phyloP scores from a whole-genome alignment of 2,329 filamentous ascomycete genomes.

The Penicillium decumbens region DNA sequence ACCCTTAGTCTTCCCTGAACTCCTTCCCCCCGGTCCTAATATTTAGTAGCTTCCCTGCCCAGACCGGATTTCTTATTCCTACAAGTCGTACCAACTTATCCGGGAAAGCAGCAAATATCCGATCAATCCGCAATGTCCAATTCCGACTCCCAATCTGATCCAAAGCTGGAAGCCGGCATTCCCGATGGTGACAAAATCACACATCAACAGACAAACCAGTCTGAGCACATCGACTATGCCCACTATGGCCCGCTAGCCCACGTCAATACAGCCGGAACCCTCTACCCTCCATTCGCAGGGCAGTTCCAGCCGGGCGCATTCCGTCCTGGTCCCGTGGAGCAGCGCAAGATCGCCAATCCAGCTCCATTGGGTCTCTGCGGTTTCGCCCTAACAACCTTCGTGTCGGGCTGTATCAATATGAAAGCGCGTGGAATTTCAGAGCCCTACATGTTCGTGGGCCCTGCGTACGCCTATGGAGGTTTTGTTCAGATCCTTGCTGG shows the following conservation, averaged over 20 bases:
- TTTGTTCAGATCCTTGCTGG: conserved; percentile 69
- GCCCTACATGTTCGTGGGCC: conserved; percentile 61
- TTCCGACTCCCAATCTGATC: neutral
- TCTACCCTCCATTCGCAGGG: conserved; percentile 58
- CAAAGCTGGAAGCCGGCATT: conserved; percentile 5
- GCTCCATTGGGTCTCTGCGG: conserved; percentile 66
- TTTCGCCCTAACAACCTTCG: conserved; percentile 72
- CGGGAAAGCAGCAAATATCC: neutral
- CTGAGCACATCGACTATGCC: neutral
- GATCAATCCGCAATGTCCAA: neutral
- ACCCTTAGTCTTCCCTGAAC: neutral
- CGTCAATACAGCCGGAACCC: conserved; percentile 33
- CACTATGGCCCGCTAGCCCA: conserved; percentile 44
- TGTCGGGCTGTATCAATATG: conserved; percentile 66
- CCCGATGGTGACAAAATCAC: neutral
- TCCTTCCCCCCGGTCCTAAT: neutral
- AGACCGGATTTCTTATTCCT: neutral
- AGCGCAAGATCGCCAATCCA: conserved; percentile 67
- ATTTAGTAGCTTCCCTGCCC: neutral
- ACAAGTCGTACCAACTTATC: neutral
- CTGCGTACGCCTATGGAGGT: conserved; percentile 67
- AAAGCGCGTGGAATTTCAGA: conserved; percentile 52
- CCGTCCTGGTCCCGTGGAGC: conserved; percentile 49
- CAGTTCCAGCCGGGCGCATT: conserved; percentile 63
- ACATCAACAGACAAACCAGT: neutral